phyloP scores from a whole-genome alignment of 2,329 filamentous ascomycete species.

The Ambrosiella xylebori region DNA sequence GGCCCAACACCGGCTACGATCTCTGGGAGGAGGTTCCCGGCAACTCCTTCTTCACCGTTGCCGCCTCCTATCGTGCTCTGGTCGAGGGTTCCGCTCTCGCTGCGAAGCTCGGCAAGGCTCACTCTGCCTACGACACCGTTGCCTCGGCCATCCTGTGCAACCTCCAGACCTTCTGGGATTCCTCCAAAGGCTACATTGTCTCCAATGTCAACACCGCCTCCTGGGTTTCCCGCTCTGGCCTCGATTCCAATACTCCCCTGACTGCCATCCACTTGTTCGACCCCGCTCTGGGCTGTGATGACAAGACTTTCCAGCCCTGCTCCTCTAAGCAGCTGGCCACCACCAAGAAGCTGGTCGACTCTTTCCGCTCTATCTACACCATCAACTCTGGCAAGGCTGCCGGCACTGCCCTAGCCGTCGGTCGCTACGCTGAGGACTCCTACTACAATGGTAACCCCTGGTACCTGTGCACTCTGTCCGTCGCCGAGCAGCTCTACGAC shows the following conservation, averaged over 20 bases:
- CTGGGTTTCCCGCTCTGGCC: constrained; percentile 38
- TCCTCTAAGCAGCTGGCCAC: constrained; percentile 52
- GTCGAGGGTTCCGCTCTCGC: constrained; percentile 52
- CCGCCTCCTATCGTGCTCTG: constrained; percentile 50
- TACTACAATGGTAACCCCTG: constrained; percentile 71
- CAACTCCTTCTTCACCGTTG: constrained; percentile 63
- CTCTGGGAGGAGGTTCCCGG: constrained; percentile 70
- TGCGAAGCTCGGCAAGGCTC: constrained; percentile 40
- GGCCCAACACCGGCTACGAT: constrained; percentile 51
- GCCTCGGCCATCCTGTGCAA: constrained; percentile 59
- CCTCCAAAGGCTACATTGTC: constrained; percentile 39
- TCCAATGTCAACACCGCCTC: constrained; percentile 39
- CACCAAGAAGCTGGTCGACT: constrained; percentile 58
- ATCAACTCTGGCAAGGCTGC: constrained; percentile 49
- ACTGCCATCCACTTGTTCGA: constrained; percentile 54
- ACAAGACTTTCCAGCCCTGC: constrained; percentile 62
- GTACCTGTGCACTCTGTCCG: constrained; percentile 61
- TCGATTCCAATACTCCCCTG: constrained; percentile 55
- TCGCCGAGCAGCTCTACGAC: constrained; percentile 66
- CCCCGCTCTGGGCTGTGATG: constrained; percentile 45
- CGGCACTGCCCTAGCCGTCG: constrained; percentile 43
- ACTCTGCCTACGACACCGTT: constrained; percentile 41
- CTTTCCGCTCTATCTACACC: constrained; percentile 52
- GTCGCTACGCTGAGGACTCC: constrained; percentile 53
- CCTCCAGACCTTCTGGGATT: constrained; percentile 56